Evolutionary conservation across 176 grass and related monocot genomes (phyloP).

Genomic region (Pontederia crassipes): DNA sequence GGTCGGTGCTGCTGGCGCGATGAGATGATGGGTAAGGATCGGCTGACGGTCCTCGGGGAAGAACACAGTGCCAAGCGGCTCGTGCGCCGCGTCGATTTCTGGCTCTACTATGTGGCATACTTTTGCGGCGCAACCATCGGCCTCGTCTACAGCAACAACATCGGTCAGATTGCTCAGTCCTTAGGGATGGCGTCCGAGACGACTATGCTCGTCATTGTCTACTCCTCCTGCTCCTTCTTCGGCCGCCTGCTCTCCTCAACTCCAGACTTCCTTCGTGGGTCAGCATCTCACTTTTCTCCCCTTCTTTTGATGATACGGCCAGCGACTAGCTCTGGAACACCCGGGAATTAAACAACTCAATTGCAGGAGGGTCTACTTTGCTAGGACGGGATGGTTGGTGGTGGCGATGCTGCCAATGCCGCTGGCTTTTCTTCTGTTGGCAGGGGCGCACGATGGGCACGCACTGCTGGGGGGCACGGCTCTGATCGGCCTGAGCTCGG

Average conservation of each 20-base stretch:
- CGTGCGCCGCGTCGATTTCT: conserved; percentile 55
- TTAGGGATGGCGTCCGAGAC: conserved; percentile 45
- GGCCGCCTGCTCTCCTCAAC: conserved; percentile 68
- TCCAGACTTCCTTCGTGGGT: conserved; percentile 63
- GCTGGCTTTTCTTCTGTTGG: conserved; percentile 60
- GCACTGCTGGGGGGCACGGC: conserved; percentile 59
- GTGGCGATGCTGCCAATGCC: conserved; percentile 58
- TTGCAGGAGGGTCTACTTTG: conserved; percentile 61
- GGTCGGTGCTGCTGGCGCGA: conserved; percentile 13
- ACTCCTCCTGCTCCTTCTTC: conserved; percentile 89
- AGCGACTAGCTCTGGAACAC: too few relatives aligned
- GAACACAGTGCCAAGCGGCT: conserved; percentile 68
- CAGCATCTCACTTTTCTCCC: not conserved
- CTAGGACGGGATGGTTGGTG: conserved; percentile 75
- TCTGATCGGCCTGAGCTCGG: conserved; percentile 63
- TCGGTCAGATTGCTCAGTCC: conserved; percentile 82
- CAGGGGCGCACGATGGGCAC: conserved; percentile 27
- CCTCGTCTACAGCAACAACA: conserved; percentile 85
- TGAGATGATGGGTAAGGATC: conserved; percentile 27
- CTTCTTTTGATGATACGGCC: too few relatives aligned
- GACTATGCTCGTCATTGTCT: conserved; percentile 61
- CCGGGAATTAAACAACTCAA: not conserved
- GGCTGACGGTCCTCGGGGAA: conserved; percentile 36
- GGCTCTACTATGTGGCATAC: conserved; percentile 83
- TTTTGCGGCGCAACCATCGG: conserved; percentile 80